Evolutionary conservation across 2,329 filamentous ascomycete species (phyloP), one percentile per base, ranked within the genome.

Genomic region (Lasiodiplodia theobromae): DNA sequence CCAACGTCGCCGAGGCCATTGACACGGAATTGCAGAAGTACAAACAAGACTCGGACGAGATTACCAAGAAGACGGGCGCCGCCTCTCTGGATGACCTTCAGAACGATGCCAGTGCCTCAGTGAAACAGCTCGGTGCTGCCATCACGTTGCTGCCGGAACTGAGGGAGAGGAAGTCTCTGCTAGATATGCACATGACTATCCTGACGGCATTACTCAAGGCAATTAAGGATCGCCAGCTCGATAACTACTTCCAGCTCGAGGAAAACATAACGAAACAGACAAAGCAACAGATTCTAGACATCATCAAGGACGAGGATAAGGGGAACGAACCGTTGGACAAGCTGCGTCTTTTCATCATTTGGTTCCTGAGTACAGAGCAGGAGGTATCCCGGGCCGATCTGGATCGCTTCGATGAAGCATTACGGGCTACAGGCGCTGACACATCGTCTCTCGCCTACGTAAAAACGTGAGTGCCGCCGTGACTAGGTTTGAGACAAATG

Each of bases 171-270:
- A 99, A 99, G 78, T 90, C 91, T n/a, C 87, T 91, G 23, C 87
- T 99, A 5, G 96, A 97, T 77, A 98, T 97, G 92, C 96, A 99
- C 79, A 99, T 99, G 96, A 97, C 97, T 77, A 97, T 98, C 69
- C 86, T 96, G 3, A 95, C 94, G 1, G 92, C 93, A 0, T 78
- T 91, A 11, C 80, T 91, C 68, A 88, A 90, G 74, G 94, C 94
- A 1, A 97, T 98, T 80, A 97, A 98, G 78, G 93, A 97, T 73
- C 90, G 96, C 18, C 94, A 98, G 79, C 85, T 99, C 6, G 96
- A 99, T 78, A 96, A 96, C 78, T 99, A 92, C 81, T 99, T 96
- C 82, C 93, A 98, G 77, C 84, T 97, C 6, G 96, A 99, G 78
- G 95, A 98, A 79, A 93, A 91, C 72, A 91, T 97, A 71, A 91